A percentile compares a stretch with the other conserved stretches of the same genome.
Conservation (phyloP, 2,329 filamentous ascomycete species). For the Botryosphaeria agaves region DNA sequence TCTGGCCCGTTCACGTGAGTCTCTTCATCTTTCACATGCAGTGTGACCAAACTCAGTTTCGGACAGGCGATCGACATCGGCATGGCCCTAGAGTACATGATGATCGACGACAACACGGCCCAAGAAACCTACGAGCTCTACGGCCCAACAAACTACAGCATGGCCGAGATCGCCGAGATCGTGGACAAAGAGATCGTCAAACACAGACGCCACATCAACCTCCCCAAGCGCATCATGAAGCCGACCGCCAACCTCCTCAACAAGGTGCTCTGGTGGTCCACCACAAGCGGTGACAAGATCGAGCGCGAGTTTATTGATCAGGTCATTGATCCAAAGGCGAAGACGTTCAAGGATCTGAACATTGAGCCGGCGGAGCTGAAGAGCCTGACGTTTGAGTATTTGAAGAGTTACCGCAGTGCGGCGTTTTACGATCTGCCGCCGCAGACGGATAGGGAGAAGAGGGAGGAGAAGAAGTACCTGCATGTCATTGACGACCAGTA, state of each 20-base stretch:
- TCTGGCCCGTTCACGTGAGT: conserved; percentile 85
- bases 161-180: conserved; percentile 67
- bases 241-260: conserved; percentile 60
- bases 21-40: not conserved
- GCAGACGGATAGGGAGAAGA: conserved; percentile 84
- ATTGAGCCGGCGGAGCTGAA: conserved; percentile 79
- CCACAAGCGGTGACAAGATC: conserved; percentile 66
- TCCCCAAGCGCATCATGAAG: conserved; percentile 68
- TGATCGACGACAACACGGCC: conserved; percentile 78
- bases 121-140: conserved; percentile 88
- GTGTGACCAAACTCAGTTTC: too few relatives aligned
- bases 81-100: conserved; percentile 72
- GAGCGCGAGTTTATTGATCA: conserved; percentile 91
- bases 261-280: conserved; percentile 76
- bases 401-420: conserved; percentile 82
- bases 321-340: conserved; percentile 72
- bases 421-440: conserved; percentile 87
- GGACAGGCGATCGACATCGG: conserved; percentile 94
- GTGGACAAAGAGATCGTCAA: conserved; percentile 90
- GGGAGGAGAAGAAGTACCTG: conserved; percentile 90
- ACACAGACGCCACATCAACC: conserved; percentile 74
- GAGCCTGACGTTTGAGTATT: conserved; percentile 81
- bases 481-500: conserved; percentile 84
- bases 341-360: conserved; percentile 86
- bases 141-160: conserved; percentile 83